Percentiles rank a stretch among this genome's conserved stretches.
phyloP scores from a whole-genome alignment of 306 rosid genomes.

The Pterocarpus santalinus region DNA sequence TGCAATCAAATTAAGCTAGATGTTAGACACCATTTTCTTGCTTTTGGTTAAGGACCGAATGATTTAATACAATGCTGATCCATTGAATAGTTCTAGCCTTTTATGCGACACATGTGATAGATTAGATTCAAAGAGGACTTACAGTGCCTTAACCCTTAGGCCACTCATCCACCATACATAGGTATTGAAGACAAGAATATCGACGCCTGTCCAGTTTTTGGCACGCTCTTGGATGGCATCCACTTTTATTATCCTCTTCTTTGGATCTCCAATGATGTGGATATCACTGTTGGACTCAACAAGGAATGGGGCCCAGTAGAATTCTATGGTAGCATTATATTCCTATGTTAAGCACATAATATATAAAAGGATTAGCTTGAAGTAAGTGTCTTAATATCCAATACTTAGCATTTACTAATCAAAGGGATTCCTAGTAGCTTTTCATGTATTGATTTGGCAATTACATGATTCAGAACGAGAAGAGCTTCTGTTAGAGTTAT shows the following conservation, averaged over 20 bases:
- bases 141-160: conserved; percentile 74
- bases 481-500: neutral
- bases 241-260: conserved; percentile 84
- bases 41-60: conserved; percentile 22
- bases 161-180: conserved; percentile 99
- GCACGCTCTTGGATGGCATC: conserved; percentile 83
- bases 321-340: conserved; percentile 83
- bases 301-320: conserved; percentile 96
- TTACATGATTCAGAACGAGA: too few relatives aligned
- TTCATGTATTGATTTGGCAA: too few relatives aligned
- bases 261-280: conserved; percentile 78
- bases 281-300: conserved; percentile 90
- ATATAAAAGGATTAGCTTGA: conserved; percentile 4
- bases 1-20: conserved; percentile 44
- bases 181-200: conserved; percentile 86
- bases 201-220: conserved; percentile 80
- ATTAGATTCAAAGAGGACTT: conserved; percentile 45
- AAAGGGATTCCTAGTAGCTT: neutral
- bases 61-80: neutral
- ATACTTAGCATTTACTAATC: neutral
- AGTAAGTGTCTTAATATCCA: neutral
- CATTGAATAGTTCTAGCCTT: conserved; percentile 1
- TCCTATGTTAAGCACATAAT: conserved; percentile 53
- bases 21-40: neutral
- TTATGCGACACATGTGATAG: neutral